phyloP scores from a whole-genome alignment of 495 filamentous ascomycete species.

The Neurospora tetraspora region DNA sequence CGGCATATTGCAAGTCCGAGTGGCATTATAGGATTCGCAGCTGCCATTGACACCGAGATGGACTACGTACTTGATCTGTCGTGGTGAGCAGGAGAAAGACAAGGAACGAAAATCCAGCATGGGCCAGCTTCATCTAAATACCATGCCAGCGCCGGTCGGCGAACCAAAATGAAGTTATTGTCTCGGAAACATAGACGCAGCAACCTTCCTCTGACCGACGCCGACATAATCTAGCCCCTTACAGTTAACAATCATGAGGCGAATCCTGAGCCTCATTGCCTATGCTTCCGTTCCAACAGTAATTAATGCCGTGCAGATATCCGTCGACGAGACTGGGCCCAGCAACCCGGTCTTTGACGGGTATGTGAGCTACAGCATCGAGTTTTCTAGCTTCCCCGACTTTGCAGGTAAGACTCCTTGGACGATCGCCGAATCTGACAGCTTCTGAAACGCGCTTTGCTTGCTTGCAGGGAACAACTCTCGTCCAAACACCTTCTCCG shows the following conservation, averaged over 20 bases:
- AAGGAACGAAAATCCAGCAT: not conserved
- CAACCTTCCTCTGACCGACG: not conserved
- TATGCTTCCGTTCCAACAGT: conserved; percentile 1
- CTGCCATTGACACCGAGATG: not conserved
- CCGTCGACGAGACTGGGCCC: conserved; percentile 1
- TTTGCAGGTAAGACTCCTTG: conserved; percentile 43
- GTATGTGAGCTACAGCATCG: conserved; percentile 52
- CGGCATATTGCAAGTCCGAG: not conserved
- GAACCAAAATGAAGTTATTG: not conserved
- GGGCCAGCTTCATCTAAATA: not conserved
- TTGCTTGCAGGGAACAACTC: conserved; percentile 32
- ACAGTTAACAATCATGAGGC: not conserved
- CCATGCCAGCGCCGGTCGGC: not conserved
- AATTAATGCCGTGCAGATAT: conserved; percentile 8
- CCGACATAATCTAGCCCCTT: not conserved
- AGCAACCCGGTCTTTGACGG: conserved; percentile 35
- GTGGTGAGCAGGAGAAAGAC: not conserved
- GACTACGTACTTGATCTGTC: not conserved
- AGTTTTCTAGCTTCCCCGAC: conserved; percentile 53
- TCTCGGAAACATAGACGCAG: not conserved
- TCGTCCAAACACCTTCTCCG: conserved; percentile 46
- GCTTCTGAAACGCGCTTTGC: not conserved
- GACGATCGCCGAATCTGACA: not conserved
- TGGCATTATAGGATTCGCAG: not conserved
- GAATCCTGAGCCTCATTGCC: conserved; percentile 1